Evolutionary conservation across 345 rosid genomes (phyloP).

Genomic region (Chamaenerion angustifolium): DNA sequence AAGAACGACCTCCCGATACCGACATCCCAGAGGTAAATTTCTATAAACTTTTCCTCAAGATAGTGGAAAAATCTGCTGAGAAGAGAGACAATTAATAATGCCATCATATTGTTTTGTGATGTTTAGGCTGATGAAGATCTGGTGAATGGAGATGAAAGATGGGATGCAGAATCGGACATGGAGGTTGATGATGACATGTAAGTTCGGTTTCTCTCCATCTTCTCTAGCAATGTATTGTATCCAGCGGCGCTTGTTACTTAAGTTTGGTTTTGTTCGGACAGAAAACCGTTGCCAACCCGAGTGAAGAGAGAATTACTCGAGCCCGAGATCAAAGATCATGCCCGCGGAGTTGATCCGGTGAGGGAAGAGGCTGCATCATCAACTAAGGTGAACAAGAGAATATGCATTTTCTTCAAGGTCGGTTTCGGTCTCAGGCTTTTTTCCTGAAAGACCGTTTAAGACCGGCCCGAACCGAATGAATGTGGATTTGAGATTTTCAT

Average conservation of each 20-base stretch:
- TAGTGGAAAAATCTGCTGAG: not conserved
- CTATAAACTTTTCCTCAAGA: slow-evolving; percentile 1
- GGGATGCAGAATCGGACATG: slow-evolving; percentile 76
- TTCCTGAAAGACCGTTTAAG: too few relatives aligned
- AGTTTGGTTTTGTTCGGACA: slow-evolving; percentile 20
- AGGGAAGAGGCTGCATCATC: not conserved
- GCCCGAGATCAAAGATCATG: slow-evolving; percentile 49
- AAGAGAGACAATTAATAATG: too few relatives aligned
- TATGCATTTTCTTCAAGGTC: too few relatives aligned
- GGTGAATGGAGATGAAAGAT: slow-evolving; percentile 71
- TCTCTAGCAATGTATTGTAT: not conserved
- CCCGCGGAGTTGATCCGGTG: slow-evolving; percentile 11
- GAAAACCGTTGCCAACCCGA: slow-evolving; percentile 55
- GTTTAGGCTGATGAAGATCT: slow-evolving; percentile 68
- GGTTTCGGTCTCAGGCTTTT: too few relatives aligned
- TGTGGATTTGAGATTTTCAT: too few relatives aligned
- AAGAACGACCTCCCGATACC: slow-evolving; percentile 77
- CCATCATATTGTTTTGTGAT: not conserved
- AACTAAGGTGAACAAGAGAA: too few relatives aligned
- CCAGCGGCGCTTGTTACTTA: slow-evolving; percentile 3
- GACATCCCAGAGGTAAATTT: slow-evolving; percentile 54
- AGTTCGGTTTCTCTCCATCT: slow-evolving; percentile 1
- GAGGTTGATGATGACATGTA: slow-evolving; percentile 70
- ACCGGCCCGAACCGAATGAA: too few relatives aligned
- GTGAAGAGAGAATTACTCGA: slow-evolving; percentile 69